Evolutionary conservation across 805 yeast genomes (phyloP), one percentile per base, ranked within the genome.

Genomic region (Myxozyma vanderwaltii): DNA sequence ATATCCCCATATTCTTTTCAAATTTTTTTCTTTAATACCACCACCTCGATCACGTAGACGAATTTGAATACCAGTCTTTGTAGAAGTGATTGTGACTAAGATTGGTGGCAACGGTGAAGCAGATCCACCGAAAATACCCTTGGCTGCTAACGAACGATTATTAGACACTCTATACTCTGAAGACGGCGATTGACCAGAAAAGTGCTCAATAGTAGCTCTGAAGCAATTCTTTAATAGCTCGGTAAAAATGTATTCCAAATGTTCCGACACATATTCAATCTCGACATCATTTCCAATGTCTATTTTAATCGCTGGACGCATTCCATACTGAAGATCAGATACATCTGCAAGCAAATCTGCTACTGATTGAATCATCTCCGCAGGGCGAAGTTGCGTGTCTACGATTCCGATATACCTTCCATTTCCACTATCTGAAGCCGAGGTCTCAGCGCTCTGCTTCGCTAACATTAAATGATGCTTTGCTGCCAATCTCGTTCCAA

Each of bases 151-250:
- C 15, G 55, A 40, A 13, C 26, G 15, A 13, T 35, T 13, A 36
- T 57, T 70, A 26, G 31, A 7, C 21, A 31, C 56, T 15, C 52
- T n/a, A 43, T 45, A 33, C 23, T 46, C 29, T 15, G 56, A 49
- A 7, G 56, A 29, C 7, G 60, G 35, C 17, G 58, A 46, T 40
- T 49, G 31, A 17, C 55, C 54, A 7, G 52, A 35, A 40, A 12
- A 33, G 6, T 82, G 82, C 71, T 92, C 98, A 54, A 92, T 86
- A 55, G 88, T 91, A 0, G 99, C 96, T 55, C 97, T 76, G 63
- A 87, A 85, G 4, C 96, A 82, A 72, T 92, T 92, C 73, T 92
- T 92, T 66, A 92, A 78, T 21, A 92, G 75, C 74, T 92, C 99
- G 23, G 89, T 89, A 57, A 91, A 77, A 50, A 92, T 84, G 70